Percentiles rank a stretch among this genome's conserved stretches.
Conservation (phyloP, 2,329 filamentous ascomycete species). For the Tolypocladium pustulatum region DNA sequence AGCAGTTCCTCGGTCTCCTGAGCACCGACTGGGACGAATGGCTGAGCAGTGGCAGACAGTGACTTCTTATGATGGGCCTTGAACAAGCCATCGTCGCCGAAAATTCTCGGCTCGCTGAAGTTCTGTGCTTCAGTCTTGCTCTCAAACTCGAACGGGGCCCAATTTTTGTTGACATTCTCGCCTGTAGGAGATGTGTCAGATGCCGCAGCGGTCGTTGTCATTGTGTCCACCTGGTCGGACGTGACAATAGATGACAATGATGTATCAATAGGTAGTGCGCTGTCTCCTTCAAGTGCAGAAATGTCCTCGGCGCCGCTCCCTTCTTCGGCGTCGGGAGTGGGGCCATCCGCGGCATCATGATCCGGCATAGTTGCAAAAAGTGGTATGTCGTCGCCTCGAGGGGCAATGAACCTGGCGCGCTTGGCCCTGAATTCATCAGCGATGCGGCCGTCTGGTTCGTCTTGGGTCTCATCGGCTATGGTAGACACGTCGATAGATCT, state of each 20-base stretch:
- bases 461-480: constrained; percentile 13
- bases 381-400: constrained; percentile 62
- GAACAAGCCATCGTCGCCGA: constrained; percentile 30
- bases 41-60: constrained; percentile 55
- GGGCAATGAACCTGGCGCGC: constrained; percentile 54
- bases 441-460: constrained; percentile 43
- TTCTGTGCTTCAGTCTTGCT: constrained; percentile 33
- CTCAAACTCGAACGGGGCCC: constrained; percentile 51
- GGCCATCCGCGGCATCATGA: constrained; percentile 5
- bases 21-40: constrained; percentile 46
- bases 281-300: constrained; percentile 29
- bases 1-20: constrained; percentile 11
- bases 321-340: constrained; percentile 11
- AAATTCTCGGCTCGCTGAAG: constrained; percentile 42
- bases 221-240: constrained; percentile 43
- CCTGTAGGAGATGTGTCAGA: constrained; percentile 42
- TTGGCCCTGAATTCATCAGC: constrained; percentile 63
- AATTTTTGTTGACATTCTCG: constrained; percentile 30
- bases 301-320: constrained; percentile 15
- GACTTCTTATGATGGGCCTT: constrained; percentile 38
- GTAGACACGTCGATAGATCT: constrained; percentile 14
- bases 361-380: constrained; percentile 54
- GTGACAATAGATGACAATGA: constrained; percentile 43
- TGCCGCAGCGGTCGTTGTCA: constrained; percentile 39
- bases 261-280: constrained; percentile 31